Base-by-base conservation (phyloP, 768 basidiomycete genomes). In the Terana coerulea region DNA sequence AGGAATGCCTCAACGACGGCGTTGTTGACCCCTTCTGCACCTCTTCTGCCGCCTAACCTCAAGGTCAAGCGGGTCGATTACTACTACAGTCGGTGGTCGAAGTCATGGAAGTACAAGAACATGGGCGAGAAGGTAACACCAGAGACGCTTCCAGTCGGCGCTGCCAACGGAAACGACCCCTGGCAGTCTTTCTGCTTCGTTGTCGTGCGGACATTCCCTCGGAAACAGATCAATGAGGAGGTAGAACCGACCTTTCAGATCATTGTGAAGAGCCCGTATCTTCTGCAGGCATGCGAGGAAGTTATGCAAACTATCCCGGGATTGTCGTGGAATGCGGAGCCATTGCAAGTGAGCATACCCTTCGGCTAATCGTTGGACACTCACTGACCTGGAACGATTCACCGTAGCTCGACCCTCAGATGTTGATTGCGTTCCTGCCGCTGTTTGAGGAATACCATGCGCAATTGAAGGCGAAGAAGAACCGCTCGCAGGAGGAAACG, bases 1-100 rank as follows among this genome's bases (percentile, higher is more conserved):
- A 31, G 19, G n/a, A 39, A 49, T 31, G 37, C 26, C 31, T 51
- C 49, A 15, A 49, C 56, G 17, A 35, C 56, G 25, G 44, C 47
- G 25, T 28, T 51, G 30, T 30, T 54, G 43, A 34, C 56, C 15
- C 48, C 53, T 7, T 17, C 55, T 4, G 72, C 74, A 33, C 57
- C 64, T 0, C 59, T 74, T 2, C 67, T 76, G 48, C 63, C 69
- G 5, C 75, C 76, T 25, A 75, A 75, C 14, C 67, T 80, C 49
- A 80, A 84, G 66, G 67, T 83, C 62, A 82, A 83, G 61, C 77
- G 78, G 1, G 75, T 83, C 37, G 82, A 83, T 59, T 70, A 77
- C 56, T 82, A 80, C 57, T 82, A 77, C 62, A 80, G 77, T 59
- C 66, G 72, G 53, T 81, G 80, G 80, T 69, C 70, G 28, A 79